A percentile compares a stretch with the other conserved stretches of the same genome.
phyloP scores from a whole-genome alignment of 306 rosid species.

The Gynostemma pentaphyllum region DNA sequence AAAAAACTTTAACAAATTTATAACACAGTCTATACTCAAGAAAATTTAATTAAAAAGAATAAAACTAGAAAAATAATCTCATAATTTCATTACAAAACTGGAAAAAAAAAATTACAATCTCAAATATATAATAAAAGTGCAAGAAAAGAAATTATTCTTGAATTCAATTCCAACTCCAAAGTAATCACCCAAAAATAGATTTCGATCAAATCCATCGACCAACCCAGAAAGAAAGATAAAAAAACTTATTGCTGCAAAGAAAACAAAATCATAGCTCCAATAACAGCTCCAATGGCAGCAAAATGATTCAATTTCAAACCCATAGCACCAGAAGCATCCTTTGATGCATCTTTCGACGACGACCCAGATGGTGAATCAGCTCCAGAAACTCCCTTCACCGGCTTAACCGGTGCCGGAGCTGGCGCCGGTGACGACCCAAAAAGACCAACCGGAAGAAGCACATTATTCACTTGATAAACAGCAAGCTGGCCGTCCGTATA shows the following conservation, averaged over 20 bases:
- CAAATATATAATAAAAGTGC: neutral
- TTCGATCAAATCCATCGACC: neutral
- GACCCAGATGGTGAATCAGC: constrained; percentile 46
- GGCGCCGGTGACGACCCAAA: constrained; percentile 52
- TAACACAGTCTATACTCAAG: neutral
- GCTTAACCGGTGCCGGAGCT: constrained; percentile 48
- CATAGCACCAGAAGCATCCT: constrained; percentile 24
- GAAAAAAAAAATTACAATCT: constrained; percentile 1
- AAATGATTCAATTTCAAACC: neutral
- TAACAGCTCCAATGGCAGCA: neutral
- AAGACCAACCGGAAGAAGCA: constrained; percentile 62
- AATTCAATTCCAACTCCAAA: neutral
- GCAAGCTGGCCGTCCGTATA: constrained; percentile 56
- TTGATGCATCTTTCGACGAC: constrained; percentile 14
- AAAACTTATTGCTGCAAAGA: neutral
- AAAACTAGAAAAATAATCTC: neutral
- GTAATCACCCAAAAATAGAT: neutral
- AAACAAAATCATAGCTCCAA: constrained; percentile 13
- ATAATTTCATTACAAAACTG: constrained; percentile 4
- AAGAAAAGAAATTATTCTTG: neutral
- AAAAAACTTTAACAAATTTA: too few relatives aligned
- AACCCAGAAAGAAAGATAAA: neutral
- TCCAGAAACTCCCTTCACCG: constrained; percentile 40
- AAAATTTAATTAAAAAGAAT: neutral
- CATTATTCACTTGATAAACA: constrained; percentile 73